Conservation (phyloP, 805 yeast genomes). For the Candida namnaoensis region DNA sequence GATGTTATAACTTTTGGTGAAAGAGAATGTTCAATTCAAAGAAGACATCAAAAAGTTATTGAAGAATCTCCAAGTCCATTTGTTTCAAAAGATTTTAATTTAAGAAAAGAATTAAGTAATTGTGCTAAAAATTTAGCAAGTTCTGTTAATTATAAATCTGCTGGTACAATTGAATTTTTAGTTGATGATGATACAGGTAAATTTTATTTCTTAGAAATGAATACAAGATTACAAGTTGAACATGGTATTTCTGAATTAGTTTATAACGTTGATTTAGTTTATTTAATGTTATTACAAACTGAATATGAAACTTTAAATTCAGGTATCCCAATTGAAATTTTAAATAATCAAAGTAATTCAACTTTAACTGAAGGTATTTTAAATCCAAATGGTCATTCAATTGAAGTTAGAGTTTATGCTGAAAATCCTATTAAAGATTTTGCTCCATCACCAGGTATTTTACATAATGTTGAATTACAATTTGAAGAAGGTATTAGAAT, state of each 20-base stretch:
- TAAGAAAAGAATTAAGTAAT: conserved; percentile 11
- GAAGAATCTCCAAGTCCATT: conserved; percentile 22
- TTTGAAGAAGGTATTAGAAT: conserved; percentile 7
- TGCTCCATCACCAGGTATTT: conserved; percentile 20
- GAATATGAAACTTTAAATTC: conserved; percentile 12
- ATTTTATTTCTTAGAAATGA: conserved; percentile 20
- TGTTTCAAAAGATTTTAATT: conserved; percentile 2
- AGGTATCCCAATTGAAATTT: conserved; percentile 1
- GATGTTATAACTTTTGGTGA: conserved; percentile 19
- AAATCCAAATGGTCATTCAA: conserved; percentile 19
- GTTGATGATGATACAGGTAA: conserved; percentile 18
- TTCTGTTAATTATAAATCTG: conserved; percentile 17
- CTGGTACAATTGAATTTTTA: conserved; percentile 22
- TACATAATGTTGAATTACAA: conserved; percentile 15
- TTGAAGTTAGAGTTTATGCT: conserved; percentile 20
- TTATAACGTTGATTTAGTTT: conserved; percentile 17
- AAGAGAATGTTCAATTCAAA: conserved; percentile 22
- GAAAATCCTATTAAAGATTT: conserved; percentile 19
- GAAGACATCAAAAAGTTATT: conserved; percentile 22
- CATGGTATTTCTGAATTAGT: conserved; percentile 20
- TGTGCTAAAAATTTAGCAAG: conserved; percentile 15
- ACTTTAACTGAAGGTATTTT: conserved; percentile 6
- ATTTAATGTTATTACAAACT: conserved; percentile 18
- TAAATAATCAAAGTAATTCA: conserved; percentile 3
- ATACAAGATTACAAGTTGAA: conserved; percentile 21